Base-by-base conservation (phyloP, 2,329 filamentous ascomycete species). In the Xylaria sp. region DNA sequence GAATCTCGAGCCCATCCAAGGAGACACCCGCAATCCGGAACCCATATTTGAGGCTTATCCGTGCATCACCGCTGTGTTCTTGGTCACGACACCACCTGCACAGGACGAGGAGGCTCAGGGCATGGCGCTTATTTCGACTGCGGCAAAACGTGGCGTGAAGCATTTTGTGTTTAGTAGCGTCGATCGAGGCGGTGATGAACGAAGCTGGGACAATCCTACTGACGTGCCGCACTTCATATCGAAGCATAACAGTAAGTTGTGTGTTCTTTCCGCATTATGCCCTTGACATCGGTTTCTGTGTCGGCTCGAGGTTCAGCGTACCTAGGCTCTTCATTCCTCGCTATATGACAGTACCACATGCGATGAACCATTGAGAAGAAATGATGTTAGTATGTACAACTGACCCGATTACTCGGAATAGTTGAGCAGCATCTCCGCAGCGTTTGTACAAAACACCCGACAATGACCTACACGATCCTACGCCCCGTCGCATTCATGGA, bases 91-190 rank as follows among this genome's bases (percentile, higher is more conserved):
- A 18, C 66, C 69, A 6, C 66, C 70, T 4, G 58, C 66, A 19
- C 71, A 73, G 52, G 60, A 69, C 50, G 75, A 76, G 61, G 73
- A 73, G 59, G 58, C 67, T 13, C 73, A 76, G 60, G 75, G 70
- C 2, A 68, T 67, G 37, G 65, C 71, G 2, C 64, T 77, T 16
- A 69, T 77, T 55, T 71, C 75, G 55, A 67, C 70, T 4, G 70
- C 74, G 16, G 66, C 67, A 13, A 66, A 75, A 11, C 69, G 81
- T 44, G 75, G 75, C 3, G 78, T 86, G 35, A 74, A 77, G 39
- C 80, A 83, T 66, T 84, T 88, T 63, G 79, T 88, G 49, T 88
- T 86, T 70, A 81, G 79, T 1, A 84, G 80, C 46, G 83, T 87
- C 10, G 86, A 88, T 59, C 83, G 85, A n/a, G 83, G 83, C 34